These are phyloP conservation scores for Globisporangium rhizosaccharum DNA, from an alignment of 352 stramenopile genomes.

Conservation along the genomic window DNA sequence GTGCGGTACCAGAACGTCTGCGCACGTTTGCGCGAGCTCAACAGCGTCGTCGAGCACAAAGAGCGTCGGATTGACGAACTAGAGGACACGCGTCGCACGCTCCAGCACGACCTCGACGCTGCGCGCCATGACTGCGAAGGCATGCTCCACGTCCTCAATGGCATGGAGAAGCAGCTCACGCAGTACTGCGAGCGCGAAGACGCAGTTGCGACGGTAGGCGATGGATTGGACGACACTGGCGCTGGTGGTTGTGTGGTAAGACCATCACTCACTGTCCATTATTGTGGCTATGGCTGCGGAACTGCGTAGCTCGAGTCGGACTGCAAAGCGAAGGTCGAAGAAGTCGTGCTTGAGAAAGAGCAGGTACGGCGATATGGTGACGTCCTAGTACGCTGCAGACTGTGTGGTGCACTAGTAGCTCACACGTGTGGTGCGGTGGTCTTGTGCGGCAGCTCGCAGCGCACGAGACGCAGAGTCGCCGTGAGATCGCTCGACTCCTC, in stretches of 20 bases:
- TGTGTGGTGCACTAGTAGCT: background rate
- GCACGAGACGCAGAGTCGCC: conserved; percentile 55
- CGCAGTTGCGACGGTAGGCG: conserved; percentile 53
- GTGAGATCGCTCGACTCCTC: conserved; percentile 64
- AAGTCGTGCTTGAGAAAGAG: conserved; percentile 70
- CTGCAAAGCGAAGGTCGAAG: conserved; percentile 66
- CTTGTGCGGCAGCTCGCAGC: conserved; percentile 30
- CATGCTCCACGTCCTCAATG: conserved; percentile 77
- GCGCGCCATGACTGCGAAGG: conserved; percentile 74
- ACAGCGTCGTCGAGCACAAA: conserved; percentile 43
- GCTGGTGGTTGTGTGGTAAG: background rate
- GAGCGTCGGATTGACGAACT: conserved; percentile 46
- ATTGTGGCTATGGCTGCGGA: background rate
- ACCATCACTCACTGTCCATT: background rate
- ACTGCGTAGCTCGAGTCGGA: conserved; percentile 51
- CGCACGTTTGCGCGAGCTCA: conserved; percentile 57
- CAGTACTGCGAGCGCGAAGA: conserved; percentile 74
- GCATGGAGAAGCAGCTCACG: conserved; percentile 80
- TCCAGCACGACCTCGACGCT: conserved; percentile 55
- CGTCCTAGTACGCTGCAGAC: background rate
- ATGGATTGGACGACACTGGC: background rate
- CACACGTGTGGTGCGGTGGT: background rate
- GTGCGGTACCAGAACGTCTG: conserved; percentile 71
- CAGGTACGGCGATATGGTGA: conserved; percentile 27
- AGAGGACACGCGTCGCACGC: conserved; percentile 28